Evolutionary conservation across 2,329 filamentous ascomycete genomes (phyloP).

Genomic region (Neonectria magnoliae): DNA sequence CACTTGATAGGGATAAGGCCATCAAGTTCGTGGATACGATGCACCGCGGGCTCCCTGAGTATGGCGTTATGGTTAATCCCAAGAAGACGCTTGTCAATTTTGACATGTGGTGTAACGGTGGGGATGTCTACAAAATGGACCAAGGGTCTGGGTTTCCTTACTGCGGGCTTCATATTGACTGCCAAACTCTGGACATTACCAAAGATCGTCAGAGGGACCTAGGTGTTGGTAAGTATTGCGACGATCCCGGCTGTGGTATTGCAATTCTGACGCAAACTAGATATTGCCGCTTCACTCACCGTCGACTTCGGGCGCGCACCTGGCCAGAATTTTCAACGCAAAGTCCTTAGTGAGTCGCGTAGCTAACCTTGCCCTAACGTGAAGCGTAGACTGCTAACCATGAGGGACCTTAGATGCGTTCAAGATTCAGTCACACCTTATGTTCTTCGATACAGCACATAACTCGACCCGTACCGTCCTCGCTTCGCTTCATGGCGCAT

Average conservation of each 20-base stretch:
- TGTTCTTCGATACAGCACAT: constrained; percentile 83
- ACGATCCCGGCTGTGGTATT: neutral
- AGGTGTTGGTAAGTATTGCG: constrained; percentile 56
- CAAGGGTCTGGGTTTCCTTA: constrained; percentile 76
- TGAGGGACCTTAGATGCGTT: constrained; percentile 64
- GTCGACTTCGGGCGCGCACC: constrained; percentile 78
- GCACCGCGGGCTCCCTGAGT: constrained; percentile 80
- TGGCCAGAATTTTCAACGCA: constrained; percentile 82
- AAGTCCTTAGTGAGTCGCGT: constrained; percentile 70
- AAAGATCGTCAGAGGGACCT: constrained; percentile 70
- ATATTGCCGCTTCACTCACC: constrained; percentile 76
- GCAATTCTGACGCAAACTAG: constrained; percentile 23
- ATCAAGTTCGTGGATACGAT: constrained; percentile 79
- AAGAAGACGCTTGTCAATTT: constrained; percentile 90
- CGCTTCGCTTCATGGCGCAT: constrained; percentile 78
- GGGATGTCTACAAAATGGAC: constrained; percentile 59
- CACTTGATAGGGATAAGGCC: constrained; percentile 73
- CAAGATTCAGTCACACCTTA: constrained; percentile 84
- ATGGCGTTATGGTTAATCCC: constrained; percentile 81
- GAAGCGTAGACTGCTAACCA: neutral
- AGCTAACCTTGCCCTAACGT: neutral
- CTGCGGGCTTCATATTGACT: constrained; percentile 84
- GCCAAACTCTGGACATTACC: constrained; percentile 75
- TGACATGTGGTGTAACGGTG: constrained; percentile 66
- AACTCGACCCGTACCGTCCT: constrained; percentile 77